Percentiles rank a stretch among this genome's conserved stretches.
Evolutionary conservation across 192 early-diverging fungal species (phyloP).

Genomic region (Backusella morwellensis): DNA sequence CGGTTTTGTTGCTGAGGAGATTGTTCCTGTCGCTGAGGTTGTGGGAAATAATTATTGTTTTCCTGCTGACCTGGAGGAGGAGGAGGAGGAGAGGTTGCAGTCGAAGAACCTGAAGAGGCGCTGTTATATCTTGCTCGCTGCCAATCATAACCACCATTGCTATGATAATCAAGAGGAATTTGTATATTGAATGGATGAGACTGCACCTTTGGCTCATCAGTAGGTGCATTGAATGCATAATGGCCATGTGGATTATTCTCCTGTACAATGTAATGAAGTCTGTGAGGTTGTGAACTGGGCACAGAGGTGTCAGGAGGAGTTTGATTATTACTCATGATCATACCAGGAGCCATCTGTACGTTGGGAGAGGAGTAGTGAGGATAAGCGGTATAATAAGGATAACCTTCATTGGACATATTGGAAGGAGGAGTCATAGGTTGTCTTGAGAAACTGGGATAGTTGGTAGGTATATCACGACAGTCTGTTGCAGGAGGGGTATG

Average conservation of each 20-base stretch:
- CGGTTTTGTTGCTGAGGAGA: neutral
- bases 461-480: neutral
- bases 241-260: neutral
- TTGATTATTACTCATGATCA: neutral
- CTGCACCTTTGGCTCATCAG: neutral
- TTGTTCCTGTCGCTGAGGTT: neutral
- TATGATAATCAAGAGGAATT: neutral
- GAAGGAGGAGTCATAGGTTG: neutral
- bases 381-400: constrained; percentile 2
- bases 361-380: neutral
- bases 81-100: neutral
- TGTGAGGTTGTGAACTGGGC: neutral
- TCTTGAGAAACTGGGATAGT: neutral
- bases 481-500: neutral
- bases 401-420: neutral
- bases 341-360: neutral
- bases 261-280: neutral
- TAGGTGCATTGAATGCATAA: neutral
- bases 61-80: neutral
- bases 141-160: constrained; percentile 4
- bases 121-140: constrained; percentile 13
- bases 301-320: neutral
- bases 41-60: neutral
- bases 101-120: constrained; percentile 3
- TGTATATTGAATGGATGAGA: constrained; percentile 9